Base-by-base conservation (phyloP, 1,284 basidiomycete species). In the Ustilago trichophora region DNA sequence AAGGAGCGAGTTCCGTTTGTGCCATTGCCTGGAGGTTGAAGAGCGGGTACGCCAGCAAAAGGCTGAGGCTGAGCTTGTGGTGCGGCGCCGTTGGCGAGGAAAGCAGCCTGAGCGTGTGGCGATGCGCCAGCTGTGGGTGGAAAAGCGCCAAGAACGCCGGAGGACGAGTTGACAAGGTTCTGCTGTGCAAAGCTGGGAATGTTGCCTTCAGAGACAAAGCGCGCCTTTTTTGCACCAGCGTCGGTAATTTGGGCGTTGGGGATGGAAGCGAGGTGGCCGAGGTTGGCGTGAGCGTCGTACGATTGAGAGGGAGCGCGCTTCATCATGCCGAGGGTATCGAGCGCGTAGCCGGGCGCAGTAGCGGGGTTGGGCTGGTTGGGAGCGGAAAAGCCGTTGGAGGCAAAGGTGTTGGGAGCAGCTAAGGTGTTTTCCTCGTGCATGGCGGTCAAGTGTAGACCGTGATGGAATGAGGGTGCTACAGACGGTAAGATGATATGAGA, bases 151-250 rank as follows among this genome's bases (percentile, higher is more conserved):
- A 60, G 53, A 16, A 18, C 31, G 22, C 36, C 45, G 10, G 52
- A 27, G 19, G 44, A 43, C 1, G 46, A 5, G 44, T 49, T 56
- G 22, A 29, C 48, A 40, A 70, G 65, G 48, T 58, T 64, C 6
- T 62, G 66, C 40, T 62, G 62, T 7, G 43, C 47, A 15, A 66
- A 43, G 37, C 42, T 64, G 13, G 67, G 68, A 19, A 74, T 63
- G 62, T 74, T 72, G 34, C 72, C 74, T 24, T 74, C 74, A 6
- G 70, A 73, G 21, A 75, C 70, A 35, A 72, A 76, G 40, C 74
- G 72, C 2, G 72, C 63, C 52, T 76, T 76, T 31, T 75, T 75
- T 27, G 53, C 44, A 25, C 42, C 53, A 3, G 57, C 55, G 24
- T 52, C 53, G 4, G 53, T 29, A 40, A 71, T 40, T 13, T 64